Evolutionary conservation across 1,139 yeast species (phyloP).

Genomic region (Candida pseudoviswanathii): DNA sequence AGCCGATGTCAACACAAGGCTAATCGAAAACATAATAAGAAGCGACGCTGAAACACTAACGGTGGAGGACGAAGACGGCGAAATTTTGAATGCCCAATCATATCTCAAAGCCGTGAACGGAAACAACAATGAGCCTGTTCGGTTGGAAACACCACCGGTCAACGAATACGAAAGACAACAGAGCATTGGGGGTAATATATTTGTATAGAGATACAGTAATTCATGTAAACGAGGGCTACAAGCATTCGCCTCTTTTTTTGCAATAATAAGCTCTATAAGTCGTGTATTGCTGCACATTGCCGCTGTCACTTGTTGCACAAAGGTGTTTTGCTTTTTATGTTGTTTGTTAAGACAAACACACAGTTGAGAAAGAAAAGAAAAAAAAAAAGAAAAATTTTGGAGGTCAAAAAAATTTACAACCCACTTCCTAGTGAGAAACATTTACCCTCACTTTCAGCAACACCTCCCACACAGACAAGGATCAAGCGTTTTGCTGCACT

Average conservation of each 20-base stretch:
- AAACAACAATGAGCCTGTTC: neutral
- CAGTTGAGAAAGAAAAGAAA: no score
- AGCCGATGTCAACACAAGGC: constrained; percentile 7
- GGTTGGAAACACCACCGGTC: neutral
- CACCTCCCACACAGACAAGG: neutral
- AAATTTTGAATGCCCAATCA: constrained; percentile 10
- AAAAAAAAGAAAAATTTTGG: constrained; percentile 2
- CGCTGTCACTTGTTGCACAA: neutral
- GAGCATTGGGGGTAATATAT: constrained; percentile 5
- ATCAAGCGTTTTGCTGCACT: neutral
- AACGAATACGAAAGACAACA: constrained; percentile 9
- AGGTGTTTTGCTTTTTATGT: neutral
- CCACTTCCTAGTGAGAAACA: neutral
- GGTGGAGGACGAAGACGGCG: constrained; percentile 8
- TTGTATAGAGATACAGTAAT: neutral
- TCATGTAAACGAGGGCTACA: neutral
- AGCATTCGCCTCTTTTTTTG: neutral
- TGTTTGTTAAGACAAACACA: neutral
- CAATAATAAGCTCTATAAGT: neutral
- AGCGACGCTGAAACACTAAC: constrained; percentile 7
- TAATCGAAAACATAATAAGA: constrained; percentile 16
- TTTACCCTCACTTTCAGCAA: neutral
- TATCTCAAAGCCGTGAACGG: constrained; percentile 12
- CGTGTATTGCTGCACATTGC: constrained; percentile 1
- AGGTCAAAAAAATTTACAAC: constrained; percentile 4